Conservation (phyloP, 192 early-diverging fungal species). For the Entrophospora sp. region DNA sequence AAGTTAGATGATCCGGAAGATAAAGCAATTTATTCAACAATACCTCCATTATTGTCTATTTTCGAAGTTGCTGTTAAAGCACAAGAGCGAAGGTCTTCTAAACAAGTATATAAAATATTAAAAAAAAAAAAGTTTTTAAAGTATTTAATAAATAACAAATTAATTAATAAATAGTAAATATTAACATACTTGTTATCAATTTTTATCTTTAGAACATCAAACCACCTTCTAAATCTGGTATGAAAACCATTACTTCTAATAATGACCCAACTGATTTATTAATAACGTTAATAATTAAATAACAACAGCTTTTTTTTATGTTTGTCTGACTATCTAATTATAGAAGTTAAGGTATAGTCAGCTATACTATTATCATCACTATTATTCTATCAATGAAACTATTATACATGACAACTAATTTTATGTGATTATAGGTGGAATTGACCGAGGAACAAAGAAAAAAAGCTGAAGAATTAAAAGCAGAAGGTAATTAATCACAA, state of each 20-base stretch:
- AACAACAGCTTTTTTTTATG: too few species aligned
- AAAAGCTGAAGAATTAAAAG: constrained; percentile 86
- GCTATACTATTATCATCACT: too few species aligned
- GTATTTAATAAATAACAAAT: not conserved
- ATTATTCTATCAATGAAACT: not conserved
- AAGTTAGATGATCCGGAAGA: constrained; percentile 62
- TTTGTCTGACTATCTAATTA: not conserved
- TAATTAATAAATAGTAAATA: not conserved
- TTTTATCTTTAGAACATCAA: not conserved
- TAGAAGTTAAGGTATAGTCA: not conserved
- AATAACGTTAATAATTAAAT: not conserved
- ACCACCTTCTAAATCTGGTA: not conserved
- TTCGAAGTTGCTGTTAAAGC: constrained; percentile 89
- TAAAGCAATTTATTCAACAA: constrained; percentile 64
- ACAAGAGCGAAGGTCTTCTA: constrained; percentile 47
- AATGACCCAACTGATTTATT: not conserved
- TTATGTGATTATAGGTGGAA: not conserved
- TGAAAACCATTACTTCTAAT: not conserved
- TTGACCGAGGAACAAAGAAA: constrained; percentile 59
- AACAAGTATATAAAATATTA: too few species aligned
- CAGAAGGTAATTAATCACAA: constrained; percentile 28
- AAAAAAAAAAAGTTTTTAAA: not conserved
- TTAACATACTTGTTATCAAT: not conserved
- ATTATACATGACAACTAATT: not conserved
- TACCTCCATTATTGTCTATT: constrained; percentile 70